phyloP scores from a whole-genome alignment of 2,329 filamentous ascomycete species.

The Bertia moriformis region DNA sequence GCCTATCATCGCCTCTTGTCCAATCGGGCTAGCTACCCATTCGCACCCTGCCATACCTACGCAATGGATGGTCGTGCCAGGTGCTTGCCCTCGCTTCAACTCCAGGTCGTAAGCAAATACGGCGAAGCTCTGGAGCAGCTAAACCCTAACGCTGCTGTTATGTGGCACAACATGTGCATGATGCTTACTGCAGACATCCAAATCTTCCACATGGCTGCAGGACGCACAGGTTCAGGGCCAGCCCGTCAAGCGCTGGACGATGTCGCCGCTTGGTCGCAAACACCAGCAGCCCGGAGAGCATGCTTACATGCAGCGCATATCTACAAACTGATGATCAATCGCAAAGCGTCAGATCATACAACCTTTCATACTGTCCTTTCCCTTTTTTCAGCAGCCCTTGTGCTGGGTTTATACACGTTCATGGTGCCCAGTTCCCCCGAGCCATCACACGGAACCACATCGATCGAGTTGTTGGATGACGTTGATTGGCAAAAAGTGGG shows the following conservation, averaged over 20 bases:
- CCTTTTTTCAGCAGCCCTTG: conserved; percentile 32
- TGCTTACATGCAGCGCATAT: conserved; percentile 35
- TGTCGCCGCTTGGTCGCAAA: conserved; percentile 32
- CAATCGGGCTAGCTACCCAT: conserved; percentile 18
- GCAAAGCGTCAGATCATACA: conserved; percentile 33
- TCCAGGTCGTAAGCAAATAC: conserved; percentile 20
- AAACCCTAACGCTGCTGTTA: conserved; percentile 30
- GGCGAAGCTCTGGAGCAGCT: conserved; percentile 22
- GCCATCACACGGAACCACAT: conserved; percentile 11
- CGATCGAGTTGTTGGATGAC: conserved; percentile 28
- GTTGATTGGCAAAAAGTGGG: conserved; percentile 31
- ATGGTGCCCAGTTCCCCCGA: conserved; percentile 17
- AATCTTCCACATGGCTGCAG: conserved; percentile 34
- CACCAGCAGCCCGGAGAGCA: conserved; percentile 29
- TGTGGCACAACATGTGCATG: conserved; percentile 38
- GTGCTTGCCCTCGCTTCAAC: conserved; percentile 16
- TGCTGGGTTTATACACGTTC: conserved; percentile 34
- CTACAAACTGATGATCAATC: conserved; percentile 31
- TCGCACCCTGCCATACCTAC: conserved; percentile 27
- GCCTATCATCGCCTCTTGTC: conserved; percentile 24
- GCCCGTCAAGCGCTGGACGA: conserved; percentile 31
- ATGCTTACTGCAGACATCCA: conserved; percentile 32
- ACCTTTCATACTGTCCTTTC: conserved; percentile 32
- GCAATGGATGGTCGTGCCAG: conserved; percentile 28
- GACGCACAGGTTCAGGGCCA: conserved; percentile 27